These are phyloP conservation scores for Globomyces pollinis-pini DNA, from an alignment of 192 early-diverging fungal genomes.

Conservation along the genomic window DNA sequence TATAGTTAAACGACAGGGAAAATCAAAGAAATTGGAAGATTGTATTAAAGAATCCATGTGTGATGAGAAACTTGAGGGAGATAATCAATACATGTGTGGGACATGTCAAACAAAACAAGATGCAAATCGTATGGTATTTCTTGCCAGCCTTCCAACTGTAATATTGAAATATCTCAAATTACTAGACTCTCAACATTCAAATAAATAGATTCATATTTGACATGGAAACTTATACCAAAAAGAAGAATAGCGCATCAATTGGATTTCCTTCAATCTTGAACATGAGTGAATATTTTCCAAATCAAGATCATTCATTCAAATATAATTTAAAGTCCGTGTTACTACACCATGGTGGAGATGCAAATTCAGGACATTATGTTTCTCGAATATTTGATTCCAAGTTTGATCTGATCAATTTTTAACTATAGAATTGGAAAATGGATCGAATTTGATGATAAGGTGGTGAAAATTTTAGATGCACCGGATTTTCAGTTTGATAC, in stretches of 20 bases:
- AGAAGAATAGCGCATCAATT: constrained; percentile 11
- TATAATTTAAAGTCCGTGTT: not conserved
- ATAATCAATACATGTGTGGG: constrained; percentile 63
- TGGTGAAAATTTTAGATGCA: not conserved
- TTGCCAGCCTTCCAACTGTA: constrained; percentile 5
- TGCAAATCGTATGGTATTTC: constrained; percentile 5
- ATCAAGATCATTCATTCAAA: not conserved
- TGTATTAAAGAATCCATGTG: constrained; percentile 62
- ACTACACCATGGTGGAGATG: not conserved
- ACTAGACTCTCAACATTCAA: constrained; percentile 14
- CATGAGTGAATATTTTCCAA: not conserved
- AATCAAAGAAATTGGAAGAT: constrained; percentile 22
- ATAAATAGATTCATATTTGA: constrained; percentile 19
- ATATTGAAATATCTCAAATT: not conserved
- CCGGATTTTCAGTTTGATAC: no score
- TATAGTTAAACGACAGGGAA: no score
- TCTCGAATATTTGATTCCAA: no score
- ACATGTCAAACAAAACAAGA: constrained; percentile 11
- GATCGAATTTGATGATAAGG: constrained; percentile 4
- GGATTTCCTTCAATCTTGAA: constrained; percentile 12
- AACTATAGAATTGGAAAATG: not conserved
- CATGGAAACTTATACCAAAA: constrained; percentile 8
- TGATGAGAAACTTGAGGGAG: constrained; percentile 73
- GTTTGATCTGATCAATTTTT: no score
- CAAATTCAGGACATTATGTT: constrained; percentile 9